These are phyloP conservation scores for Immersiporthe knoxdaviesiana DNA, from an alignment of 2,329 filamentous ascomycete species.

Conservation along the genomic window DNA sequence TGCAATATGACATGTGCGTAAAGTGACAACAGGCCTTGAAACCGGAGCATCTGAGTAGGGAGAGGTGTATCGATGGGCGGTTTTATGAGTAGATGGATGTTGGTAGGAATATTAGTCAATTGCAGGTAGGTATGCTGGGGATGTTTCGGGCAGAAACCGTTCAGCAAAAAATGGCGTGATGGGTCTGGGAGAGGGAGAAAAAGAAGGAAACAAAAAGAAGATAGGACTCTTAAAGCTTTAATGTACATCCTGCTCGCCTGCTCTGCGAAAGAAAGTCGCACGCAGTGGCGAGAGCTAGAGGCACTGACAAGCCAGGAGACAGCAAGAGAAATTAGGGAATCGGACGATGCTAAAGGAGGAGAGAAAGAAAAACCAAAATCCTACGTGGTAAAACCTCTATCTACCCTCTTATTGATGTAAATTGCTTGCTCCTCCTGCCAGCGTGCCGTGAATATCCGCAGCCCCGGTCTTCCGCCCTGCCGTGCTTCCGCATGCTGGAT, in stretches of 20 bases:
- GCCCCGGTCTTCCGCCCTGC: not conserved
- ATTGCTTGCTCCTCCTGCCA: not conserved
- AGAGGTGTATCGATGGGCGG: not conserved
- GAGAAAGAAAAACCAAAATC: not conserved
- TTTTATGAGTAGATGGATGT: too few relatives aligned
- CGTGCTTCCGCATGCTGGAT: not conserved
- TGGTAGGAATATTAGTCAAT: not conserved
- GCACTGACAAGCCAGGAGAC: not conserved
- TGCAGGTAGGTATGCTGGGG: not conserved
- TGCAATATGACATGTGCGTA: not conserved
- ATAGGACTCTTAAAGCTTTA: not conserved
- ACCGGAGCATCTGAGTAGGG: not conserved
- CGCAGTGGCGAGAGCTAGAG: not conserved
- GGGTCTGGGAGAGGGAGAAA: too few relatives aligned
- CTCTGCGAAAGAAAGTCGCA: not conserved
- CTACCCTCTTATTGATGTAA: not conserved
- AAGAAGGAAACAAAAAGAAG: not conserved
- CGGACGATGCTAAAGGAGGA: not conserved
- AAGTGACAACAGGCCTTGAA: not conserved
- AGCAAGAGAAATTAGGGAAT: not conserved
- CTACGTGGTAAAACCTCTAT: not conserved
- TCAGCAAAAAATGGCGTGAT: not conserved
- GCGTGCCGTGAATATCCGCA: slow-evolving; percentile 1
- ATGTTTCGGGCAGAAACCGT: not conserved
- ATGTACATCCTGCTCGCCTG: not conserved